phyloP scores from a whole-genome alignment of 331 rosid species.

The Erythrophleum ivorense region DNA sequence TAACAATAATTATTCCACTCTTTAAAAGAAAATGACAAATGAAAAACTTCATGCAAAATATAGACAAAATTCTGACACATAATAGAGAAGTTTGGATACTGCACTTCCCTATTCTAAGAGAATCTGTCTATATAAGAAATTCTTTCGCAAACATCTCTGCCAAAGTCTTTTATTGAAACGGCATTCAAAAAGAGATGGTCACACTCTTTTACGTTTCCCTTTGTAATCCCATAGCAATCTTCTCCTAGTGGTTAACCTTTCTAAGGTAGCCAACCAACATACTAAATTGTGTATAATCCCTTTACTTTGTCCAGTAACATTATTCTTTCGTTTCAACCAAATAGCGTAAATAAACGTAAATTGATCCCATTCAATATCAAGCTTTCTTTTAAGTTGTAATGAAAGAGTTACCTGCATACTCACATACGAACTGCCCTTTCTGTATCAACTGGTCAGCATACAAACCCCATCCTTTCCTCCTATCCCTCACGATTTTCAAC shows the following conservation, averaged over 20 bases:
- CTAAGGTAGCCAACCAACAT: neutral
- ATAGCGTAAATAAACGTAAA: neutral
- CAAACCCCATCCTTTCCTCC: conserved; percentile 82
- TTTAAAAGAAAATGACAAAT: neutral
- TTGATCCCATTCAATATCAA: neutral
- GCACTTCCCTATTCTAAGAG: neutral
- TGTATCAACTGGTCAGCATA: conserved; percentile 60
- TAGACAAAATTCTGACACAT: neutral
- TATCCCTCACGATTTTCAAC: conserved; percentile 68
- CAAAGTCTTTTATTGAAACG: neutral
- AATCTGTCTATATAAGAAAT: neutral
- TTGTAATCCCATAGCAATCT: neutral
- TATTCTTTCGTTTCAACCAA: neutral
- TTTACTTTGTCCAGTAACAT: neutral
- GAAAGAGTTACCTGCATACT: conserved; percentile 72
- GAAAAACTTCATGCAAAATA: neutral
- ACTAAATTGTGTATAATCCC: neutral
- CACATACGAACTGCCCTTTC: conserved; percentile 67
- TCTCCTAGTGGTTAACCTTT: neutral
- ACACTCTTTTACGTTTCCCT: neutral
- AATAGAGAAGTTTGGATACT: neutral
- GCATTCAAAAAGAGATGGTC: neutral
- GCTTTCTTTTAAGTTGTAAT: neutral
- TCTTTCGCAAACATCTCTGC: neutral
- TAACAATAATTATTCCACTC: neutral